Percentiles rank a stretch among this genome's conserved stretches.
These are phyloP conservation scores for Borovskyia barvae DNA, from an alignment of 208 protist genomes.

Conservation along the genomic window DNA sequence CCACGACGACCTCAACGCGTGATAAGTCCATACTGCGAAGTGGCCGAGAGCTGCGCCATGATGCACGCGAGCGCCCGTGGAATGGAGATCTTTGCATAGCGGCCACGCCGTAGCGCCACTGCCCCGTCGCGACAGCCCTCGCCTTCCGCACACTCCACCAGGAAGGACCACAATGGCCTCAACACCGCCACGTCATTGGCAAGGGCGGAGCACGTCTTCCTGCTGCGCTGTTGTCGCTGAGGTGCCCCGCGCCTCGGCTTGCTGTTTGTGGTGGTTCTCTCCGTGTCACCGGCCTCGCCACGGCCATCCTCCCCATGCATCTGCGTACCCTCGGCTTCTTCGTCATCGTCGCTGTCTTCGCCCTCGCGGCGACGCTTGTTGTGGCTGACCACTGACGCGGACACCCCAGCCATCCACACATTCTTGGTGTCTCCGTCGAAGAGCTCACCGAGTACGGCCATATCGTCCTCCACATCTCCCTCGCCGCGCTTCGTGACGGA, in stretches of 20 bases:
- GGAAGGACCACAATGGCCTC: slow-evolving; percentile 65
- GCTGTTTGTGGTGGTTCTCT: neutral
- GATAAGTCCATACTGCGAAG: slow-evolving; percentile 51
- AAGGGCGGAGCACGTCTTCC: slow-evolving; percentile 18
- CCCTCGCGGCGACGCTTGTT: neutral
- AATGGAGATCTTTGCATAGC: slow-evolving; percentile 49
- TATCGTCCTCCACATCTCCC: slow-evolving; percentile 5
- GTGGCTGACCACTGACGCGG: neutral
- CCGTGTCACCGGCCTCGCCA: neutral
- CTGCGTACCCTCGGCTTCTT: neutral
- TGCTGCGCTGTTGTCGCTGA: neutral
- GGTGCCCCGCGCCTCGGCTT: neutral
- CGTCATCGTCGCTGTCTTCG: slow-evolving; percentile 10
- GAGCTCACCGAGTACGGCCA: slow-evolving; percentile 15
- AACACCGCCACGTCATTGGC: slow-evolving; percentile 46
- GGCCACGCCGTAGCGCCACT: slow-evolving; percentile 30
- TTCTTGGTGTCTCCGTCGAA: slow-evolving; percentile 22
- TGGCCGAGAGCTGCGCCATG: slow-evolving; percentile 46
- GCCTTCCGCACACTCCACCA: slow-evolving; percentile 54
- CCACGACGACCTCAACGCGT: no score
- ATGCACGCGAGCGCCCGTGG: slow-evolving; percentile 46
- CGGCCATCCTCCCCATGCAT: neutral
- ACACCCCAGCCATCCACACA: slow-evolving; percentile 15
- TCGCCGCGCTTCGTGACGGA: neutral
- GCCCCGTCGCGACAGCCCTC: slow-evolving; percentile 38